These are phyloP conservation scores for Helichrysum umbraculigerum DNA, from an alignment of 129 eudicot genomes.

Conservation along the genomic window DNA sequence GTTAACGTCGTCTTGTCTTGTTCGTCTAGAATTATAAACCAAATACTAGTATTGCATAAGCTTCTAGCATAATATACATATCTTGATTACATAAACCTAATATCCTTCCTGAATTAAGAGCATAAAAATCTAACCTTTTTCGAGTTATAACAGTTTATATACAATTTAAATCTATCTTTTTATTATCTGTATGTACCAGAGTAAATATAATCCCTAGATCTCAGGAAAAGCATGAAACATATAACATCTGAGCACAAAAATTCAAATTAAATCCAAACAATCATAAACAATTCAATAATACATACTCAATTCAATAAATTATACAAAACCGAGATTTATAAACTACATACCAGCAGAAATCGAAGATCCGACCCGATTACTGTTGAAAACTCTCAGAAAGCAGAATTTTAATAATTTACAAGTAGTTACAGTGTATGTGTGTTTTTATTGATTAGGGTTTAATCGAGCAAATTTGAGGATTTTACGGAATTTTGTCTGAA, in stretches of 20 bases:
- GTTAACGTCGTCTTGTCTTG: constrained; percentile 7
- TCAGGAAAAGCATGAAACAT: constrained; percentile 11
- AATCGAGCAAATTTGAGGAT: neutral
- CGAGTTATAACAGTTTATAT: neutral
- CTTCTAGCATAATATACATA: neutral
- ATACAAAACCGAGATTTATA: constrained; percentile 1
- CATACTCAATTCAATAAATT: neutral
- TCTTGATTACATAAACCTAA: neutral
- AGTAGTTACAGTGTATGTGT: neutral
- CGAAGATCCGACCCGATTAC: neutral
- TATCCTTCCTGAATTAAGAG: neutral
- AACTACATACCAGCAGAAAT: constrained; percentile 14
- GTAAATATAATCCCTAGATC: constrained; percentile 26
- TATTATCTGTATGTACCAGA: neutral
- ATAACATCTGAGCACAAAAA: neutral
- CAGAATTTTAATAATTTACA: neutral
- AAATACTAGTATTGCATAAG: neutral
- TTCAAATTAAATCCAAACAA: neutral
- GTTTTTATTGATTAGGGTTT: neutral
- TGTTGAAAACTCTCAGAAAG: neutral
- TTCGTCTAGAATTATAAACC: neutral
- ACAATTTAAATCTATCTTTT: neutral
- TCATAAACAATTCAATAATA: neutral
- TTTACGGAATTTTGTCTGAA: constrained; percentile 13
- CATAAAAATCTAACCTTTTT: neutral